phyloP scores from a whole-genome alignment of 2,329 filamentous ascomycete species.

The Fusarium acutatum region DNA sequence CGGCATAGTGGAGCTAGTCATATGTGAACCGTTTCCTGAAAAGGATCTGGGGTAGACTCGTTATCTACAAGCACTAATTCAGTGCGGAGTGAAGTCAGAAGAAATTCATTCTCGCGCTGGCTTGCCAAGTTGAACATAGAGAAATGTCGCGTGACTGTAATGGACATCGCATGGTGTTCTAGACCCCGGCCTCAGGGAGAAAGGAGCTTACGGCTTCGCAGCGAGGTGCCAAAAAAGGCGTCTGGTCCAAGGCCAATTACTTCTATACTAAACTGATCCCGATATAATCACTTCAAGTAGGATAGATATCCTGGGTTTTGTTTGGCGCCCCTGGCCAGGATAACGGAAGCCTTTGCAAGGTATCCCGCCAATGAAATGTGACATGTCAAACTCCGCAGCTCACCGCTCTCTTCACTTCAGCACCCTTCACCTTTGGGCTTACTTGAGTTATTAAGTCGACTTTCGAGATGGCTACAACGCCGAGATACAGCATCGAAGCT shows the following conservation, averaged over 20 bases:
- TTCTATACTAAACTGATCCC: not conserved
- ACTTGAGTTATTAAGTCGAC: not conserved
- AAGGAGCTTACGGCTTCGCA: accelerated
- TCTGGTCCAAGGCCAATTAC: not conserved
- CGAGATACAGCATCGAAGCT: constrained; percentile 1
- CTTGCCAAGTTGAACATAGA: not conserved
- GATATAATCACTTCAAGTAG: too few relatives aligned
- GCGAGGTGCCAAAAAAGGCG: not conserved
- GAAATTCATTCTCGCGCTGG: not conserved
- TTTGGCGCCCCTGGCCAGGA: too few relatives aligned
- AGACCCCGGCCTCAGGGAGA: not conserved
- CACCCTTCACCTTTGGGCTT: not conserved
- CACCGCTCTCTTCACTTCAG: not conserved
- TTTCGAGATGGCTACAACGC: not conserved
- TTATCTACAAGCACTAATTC: not conserved
- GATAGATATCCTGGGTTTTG: not conserved
- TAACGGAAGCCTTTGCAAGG: not conserved
- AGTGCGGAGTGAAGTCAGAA: not conserved
- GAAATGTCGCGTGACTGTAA: not conserved
- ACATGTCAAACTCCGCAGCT: not conserved
- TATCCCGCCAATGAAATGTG: not conserved
- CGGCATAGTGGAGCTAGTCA: not conserved
- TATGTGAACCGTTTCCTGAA: not conserved
- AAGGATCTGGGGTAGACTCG: not conserved
- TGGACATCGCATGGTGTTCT: not conserved